Percentiles rank a stretch among this genome's conserved stretches.
Evolutionary conservation across 768 basidiomycete genomes (phyloP).

Genomic region (Amyloporia xantha): DNA sequence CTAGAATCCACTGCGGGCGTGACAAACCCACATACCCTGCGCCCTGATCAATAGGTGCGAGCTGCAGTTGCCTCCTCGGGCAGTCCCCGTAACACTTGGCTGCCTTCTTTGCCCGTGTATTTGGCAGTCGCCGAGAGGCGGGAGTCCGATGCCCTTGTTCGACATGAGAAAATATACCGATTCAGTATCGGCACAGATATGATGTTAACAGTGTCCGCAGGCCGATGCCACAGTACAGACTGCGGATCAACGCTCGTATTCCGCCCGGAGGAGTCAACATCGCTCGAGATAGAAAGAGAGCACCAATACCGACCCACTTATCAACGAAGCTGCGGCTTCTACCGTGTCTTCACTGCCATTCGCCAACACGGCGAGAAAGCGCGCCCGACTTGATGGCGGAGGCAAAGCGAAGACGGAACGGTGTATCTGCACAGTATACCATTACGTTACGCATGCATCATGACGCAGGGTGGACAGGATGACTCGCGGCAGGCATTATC

Average conservation of each 20-base stretch:
- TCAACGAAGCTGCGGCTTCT: too few species aligned
- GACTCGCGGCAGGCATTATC: background rate
- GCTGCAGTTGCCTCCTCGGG: background rate
- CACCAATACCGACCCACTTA: background rate
- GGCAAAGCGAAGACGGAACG: too few species aligned
- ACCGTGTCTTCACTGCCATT: too few species aligned
- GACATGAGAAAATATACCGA: background rate
- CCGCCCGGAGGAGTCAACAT: background rate
- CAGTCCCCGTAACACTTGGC: background rate
- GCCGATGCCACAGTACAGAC: background rate
- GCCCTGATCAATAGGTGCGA: background rate
- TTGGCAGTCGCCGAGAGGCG: too few species aligned
- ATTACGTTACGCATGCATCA: too few species aligned
- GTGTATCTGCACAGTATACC: too few species aligned
- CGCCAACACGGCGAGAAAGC: too few species aligned
- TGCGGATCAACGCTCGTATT: slow-evolving; percentile 1
- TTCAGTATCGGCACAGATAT: slow-evolving; percentile 1
- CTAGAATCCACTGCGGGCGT: slow-evolving; percentile 6
- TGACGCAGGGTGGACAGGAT: background rate
- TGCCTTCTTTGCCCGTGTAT: background rate
- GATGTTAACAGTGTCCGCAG: background rate
- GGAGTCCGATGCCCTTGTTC: too few species aligned
- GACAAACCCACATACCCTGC: background rate
- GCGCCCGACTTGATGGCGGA: too few species aligned
- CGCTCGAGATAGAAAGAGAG: background rate